Evolutionary conservation across 2,329 filamentous ascomycete genomes (phyloP).

Genomic region (Aschersonia sp.): DNA sequence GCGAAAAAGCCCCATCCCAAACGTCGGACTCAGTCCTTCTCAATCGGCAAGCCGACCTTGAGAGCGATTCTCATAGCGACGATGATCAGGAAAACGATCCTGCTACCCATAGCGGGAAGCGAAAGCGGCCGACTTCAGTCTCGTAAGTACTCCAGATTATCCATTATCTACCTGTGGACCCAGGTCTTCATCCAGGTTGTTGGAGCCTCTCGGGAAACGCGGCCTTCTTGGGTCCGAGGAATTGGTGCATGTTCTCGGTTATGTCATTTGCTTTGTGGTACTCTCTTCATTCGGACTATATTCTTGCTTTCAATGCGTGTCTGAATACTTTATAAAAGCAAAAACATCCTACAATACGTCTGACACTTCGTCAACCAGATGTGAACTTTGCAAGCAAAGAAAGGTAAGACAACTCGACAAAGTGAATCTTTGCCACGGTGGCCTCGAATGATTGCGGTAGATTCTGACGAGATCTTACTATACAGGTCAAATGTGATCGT

Average conservation of each 20-base stretch:
- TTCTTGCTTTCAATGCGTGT: no score
- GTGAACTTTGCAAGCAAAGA: constrained; percentile 68
- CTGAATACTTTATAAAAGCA: no score
- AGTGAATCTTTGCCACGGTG: no score
- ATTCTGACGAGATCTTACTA: not conserved
- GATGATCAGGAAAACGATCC: constrained; percentile 26
- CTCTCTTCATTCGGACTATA: no score
- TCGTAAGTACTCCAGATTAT: constrained; percentile 27
- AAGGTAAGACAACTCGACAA: constrained; percentile 38
- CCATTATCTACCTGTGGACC: not conserved
- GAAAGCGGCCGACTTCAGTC: constrained; percentile 46
- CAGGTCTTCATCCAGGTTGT: no score
- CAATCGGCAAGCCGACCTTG: constrained; percentile 21
- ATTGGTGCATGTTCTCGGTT: no score
- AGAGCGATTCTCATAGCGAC: constrained; percentile 38
- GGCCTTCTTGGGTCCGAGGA: no score
- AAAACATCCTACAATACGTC: constrained; percentile 5
- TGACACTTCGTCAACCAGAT: constrained; percentile 32
- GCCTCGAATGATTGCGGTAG: no score
- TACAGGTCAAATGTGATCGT: constrained; percentile 61
- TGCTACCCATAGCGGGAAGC: constrained; percentile 27
- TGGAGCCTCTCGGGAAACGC: no score
- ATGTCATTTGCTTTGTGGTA: no score
- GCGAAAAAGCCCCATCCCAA: constrained; percentile 8
- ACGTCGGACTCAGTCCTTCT: constrained; percentile 12